A percentile compares a stretch with the other conserved stretches of the same genome.
Evolutionary conservation across 768 basidiomycete species (phyloP).

Genomic region (Sporobolomyces phaffii): DNA sequence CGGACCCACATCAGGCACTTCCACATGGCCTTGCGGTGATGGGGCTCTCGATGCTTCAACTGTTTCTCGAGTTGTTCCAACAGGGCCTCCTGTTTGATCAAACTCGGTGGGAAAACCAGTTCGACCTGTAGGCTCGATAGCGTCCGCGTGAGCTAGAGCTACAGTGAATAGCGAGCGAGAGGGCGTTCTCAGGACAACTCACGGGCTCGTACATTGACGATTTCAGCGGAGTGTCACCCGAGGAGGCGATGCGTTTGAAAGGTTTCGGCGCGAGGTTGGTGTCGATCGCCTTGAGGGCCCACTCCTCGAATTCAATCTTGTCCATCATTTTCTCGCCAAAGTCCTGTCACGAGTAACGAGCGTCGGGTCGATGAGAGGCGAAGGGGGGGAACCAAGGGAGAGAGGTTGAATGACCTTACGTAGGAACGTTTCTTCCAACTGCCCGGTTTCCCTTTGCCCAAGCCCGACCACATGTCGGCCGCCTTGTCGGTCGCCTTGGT

Average conservation of each 20-base stretch:
- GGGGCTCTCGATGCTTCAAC: slow-evolving; percentile 23
- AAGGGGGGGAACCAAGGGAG: background rate
- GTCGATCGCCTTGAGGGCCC: slow-evolving; percentile 46
- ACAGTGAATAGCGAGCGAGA: background rate
- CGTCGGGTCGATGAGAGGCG: background rate
- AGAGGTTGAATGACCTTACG: slow-evolving; percentile 6
- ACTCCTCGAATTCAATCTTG: slow-evolving; percentile 48
- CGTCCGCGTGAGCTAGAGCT: too few species aligned
- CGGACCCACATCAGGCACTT: slow-evolving; percentile 26
- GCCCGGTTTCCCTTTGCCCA: slow-evolving; percentile 24
- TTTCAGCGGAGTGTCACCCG: background rate
- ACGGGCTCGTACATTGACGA: slow-evolving; percentile 3
- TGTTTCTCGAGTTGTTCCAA: slow-evolving; percentile 10
- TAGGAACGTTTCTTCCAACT: slow-evolving; percentile 23
- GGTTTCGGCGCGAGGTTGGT: slow-evolving; percentile 43
- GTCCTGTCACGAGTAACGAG: slow-evolving; percentile 42
- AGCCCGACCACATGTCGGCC: slow-evolving; percentile 27
- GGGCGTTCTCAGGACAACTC: too few species aligned
- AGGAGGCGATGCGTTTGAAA: slow-evolving; percentile 25
- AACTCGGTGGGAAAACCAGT: slow-evolving; percentile 12
- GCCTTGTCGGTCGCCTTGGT: slow-evolving; percentile 26
- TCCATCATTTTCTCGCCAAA: slow-evolving; percentile 48
- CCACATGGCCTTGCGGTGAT: slow-evolving; percentile 12
- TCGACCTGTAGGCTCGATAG: slow-evolving; percentile 44
- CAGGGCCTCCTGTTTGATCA: background rate